Conservation (phyloP, 192 early-diverging fungal genomes). For the Gorgonomyces haynaldii region DNA sequence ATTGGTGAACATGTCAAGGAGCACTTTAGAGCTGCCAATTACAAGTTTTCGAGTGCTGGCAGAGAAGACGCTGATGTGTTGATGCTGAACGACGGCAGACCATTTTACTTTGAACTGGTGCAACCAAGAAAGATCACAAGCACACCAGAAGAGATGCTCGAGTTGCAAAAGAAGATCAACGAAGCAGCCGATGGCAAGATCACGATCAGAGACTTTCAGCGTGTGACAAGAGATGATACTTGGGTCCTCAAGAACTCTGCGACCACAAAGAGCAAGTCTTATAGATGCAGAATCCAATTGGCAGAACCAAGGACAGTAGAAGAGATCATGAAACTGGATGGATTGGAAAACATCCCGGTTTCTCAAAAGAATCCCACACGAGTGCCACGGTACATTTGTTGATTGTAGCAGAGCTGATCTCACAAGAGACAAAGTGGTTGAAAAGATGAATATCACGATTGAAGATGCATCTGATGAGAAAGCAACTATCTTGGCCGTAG, state of each 20-base stretch:
- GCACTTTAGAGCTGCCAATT: slow-evolving; percentile 24
- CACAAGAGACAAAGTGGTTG: slow-evolving; percentile 30
- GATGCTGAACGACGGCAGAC: slow-evolving; percentile 85
- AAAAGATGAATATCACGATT: slow-evolving; percentile 12
- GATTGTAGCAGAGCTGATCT: slow-evolving; percentile 27
- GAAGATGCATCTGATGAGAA: slow-evolving; percentile 6
- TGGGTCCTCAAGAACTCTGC: slow-evolving; percentile 30
- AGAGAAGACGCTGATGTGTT: slow-evolving; percentile 90
- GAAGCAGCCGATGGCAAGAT: slow-evolving; percentile 17
- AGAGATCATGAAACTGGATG: slow-evolving; percentile 10
- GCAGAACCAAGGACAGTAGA: slow-evolving; percentile 10
- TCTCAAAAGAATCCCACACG: slow-evolving; percentile 36
- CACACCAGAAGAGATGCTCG: slow-evolving; percentile 11
- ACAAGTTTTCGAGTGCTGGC: slow-evolving; percentile 74
- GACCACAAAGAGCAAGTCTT: slow-evolving; percentile 34
- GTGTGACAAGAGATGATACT: slow-evolving; percentile 24
- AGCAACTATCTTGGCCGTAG: slow-evolving; percentile 28
- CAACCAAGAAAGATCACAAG: slow-evolving; percentile 50
- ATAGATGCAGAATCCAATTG: slow-evolving; percentile 25
- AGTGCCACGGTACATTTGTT: slow-evolving; percentile 20
- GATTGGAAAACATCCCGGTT: slow-evolving; percentile 18
- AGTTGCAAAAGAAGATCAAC: slow-evolving; percentile 28
- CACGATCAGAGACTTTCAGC: slow-evolving; percentile 20
- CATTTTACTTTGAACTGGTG: slow-evolving; percentile 79
- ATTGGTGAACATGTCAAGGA: slow-evolving; percentile 43